A percentile compares a stretch with the other conserved stretches of the same genome.
phyloP scores from a whole-genome alignment of 148 eudicot species.

The Camellia granthamiana region DNA sequence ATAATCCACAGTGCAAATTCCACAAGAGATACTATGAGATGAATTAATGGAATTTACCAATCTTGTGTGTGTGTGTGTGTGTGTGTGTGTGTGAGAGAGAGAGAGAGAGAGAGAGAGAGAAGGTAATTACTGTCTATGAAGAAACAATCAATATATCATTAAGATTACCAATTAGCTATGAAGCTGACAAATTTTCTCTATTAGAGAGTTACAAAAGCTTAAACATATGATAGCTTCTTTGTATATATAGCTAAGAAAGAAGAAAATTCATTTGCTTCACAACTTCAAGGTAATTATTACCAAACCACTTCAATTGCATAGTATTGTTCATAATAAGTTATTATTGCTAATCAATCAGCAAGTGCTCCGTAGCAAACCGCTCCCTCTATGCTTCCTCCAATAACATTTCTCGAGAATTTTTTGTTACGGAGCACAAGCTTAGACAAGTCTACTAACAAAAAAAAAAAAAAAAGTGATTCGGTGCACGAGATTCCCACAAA shows the following conservation, averaged over 20 bases:
- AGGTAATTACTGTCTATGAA: neutral
- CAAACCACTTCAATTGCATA: constrained; percentile 10
- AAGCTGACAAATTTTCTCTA: constrained; percentile 55
- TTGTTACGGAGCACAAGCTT: constrained; percentile 44
- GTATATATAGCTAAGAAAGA: neutral
- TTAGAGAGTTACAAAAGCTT: constrained; percentile 16
- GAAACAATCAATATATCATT: neutral
- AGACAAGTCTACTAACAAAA: neutral
- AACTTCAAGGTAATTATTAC: constrained; percentile 28
- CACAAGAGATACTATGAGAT: too few relatives aligned
- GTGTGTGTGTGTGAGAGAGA: neutral
- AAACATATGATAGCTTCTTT: neutral
- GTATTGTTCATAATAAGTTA: neutral
- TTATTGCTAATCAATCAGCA: constrained; percentile 17
- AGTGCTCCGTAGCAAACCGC: constrained; percentile 23
- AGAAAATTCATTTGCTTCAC: constrained; percentile 64
- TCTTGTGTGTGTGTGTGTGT: neutral
- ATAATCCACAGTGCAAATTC: too few relatives aligned
- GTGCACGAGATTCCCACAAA: too few relatives aligned
- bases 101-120: constrained; percentile 3
- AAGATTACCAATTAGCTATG: constrained; percentile 30
- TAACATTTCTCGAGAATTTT: constrained; percentile 23
- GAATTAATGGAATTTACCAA: too few relatives aligned
- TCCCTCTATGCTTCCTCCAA: constrained; percentile 14
- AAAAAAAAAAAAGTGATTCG: too few relatives aligned